Evolutionary conservation across 441 rosid species (phyloP).

Genomic region (Bocquillonia castaneifolia): DNA sequence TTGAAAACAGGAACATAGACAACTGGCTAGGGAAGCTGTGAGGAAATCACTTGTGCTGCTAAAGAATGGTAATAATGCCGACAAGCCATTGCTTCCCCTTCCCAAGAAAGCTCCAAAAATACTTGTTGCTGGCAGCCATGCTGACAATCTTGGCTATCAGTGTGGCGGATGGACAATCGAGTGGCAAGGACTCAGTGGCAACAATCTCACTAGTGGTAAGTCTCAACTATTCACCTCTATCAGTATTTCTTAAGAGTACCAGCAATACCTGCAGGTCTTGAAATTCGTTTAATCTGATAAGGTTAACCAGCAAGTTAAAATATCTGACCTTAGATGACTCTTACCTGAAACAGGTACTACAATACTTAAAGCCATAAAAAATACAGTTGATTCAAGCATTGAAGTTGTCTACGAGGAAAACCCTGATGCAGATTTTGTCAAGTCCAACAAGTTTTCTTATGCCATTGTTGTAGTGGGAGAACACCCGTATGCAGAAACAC

Average conservation of each 20-base stretch:
- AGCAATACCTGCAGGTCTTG: not conserved
- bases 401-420: constrained; percentile 42
- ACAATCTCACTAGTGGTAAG: constrained; percentile 47
- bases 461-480: constrained; percentile 68
- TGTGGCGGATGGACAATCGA: constrained; percentile 77
- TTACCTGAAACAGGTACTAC: constrained; percentile 46
- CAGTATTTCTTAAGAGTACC: not conserved
- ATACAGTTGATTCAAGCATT: constrained; percentile 40
- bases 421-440: constrained; percentile 36
- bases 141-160: constrained; percentile 61
- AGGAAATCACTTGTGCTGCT: constrained; percentile 62
- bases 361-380: constrained; percentile 47
- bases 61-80: constrained; percentile 43
- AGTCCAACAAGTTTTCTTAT: constrained; percentile 39
- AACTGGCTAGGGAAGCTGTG: constrained; percentile 69
- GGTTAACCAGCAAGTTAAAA: not conserved
- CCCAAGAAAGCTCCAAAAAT: constrained; percentile 47
- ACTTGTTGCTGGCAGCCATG: constrained; percentile 63
- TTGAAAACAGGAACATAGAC: constrained; percentile 49
- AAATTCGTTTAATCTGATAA: not conserved
- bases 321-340: not conserved
- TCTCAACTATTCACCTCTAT: not conserved
- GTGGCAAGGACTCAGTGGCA: constrained; percentile 61
- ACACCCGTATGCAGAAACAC: constrained; percentile 53
- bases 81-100: constrained; percentile 52